Evolutionary conservation across 2,329 filamentous ascomycete genomes (phyloP).

Genomic region (Coleophoma crateriformis): DNA sequence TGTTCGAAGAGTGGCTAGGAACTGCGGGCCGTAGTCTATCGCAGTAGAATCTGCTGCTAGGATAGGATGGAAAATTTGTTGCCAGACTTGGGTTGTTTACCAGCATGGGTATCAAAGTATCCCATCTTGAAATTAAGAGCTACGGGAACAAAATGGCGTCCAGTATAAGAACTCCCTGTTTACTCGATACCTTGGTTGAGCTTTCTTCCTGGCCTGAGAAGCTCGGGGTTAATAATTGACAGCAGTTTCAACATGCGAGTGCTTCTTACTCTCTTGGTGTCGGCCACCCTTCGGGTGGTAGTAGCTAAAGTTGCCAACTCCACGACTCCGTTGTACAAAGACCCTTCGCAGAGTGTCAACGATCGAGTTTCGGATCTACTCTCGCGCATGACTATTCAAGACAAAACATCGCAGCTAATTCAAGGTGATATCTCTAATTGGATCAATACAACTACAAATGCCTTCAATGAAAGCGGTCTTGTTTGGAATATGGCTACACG

Average conservation of each 20-base stretch:
- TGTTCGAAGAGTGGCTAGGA: too few relatives aligned
- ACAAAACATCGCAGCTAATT: conserved; percentile 66
- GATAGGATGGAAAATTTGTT: too few relatives aligned
- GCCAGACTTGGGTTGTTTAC: too few relatives aligned
- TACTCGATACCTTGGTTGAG: too few relatives aligned
- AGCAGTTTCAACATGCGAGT: not conserved
- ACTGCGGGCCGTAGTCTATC: too few relatives aligned
- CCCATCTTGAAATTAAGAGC: too few relatives aligned
- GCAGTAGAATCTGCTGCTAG: too few relatives aligned
- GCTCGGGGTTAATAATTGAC: not conserved
- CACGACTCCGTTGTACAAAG: conserved; percentile 49
- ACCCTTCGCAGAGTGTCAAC: conserved; percentile 56
- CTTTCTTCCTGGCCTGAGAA: not conserved
- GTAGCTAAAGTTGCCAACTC: not conserved
- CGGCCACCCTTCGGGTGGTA: too few relatives aligned
- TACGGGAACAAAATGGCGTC: too few relatives aligned
- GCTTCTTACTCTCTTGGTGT: too few relatives aligned
- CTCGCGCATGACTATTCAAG: conserved; percentile 67
- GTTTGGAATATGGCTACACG: conserved; percentile 52
- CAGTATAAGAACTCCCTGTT: too few relatives aligned
- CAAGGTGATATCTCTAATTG: conserved; percentile 70
- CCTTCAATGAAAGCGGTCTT: conserved; percentile 63
- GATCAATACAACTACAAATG: conserved; percentile 61
- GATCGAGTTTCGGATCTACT: conserved; percentile 62
- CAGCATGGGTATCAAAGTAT: too few relatives aligned